Conservation (phyloP, 1,284 basidiomycete genomes). For the Ceratobasidium sp. region DNA sequence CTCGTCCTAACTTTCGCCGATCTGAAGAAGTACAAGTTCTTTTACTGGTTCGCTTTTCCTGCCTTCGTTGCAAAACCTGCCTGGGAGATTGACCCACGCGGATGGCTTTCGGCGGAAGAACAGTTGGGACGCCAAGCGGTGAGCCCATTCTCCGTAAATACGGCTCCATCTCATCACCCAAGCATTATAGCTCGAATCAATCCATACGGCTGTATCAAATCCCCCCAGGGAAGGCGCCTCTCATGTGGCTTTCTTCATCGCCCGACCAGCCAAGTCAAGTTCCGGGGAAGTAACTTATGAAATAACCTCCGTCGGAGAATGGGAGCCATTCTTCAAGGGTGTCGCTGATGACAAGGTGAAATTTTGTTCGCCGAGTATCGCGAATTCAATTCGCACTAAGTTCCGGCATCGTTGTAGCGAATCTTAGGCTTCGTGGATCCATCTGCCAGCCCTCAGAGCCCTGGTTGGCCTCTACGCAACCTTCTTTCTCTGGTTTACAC, state of each 20-base stretch:
- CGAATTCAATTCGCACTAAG: neutral
- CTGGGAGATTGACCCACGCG: slow-evolving; percentile 75
- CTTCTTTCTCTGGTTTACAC: slow-evolving; percentile 64
- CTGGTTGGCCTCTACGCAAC: slow-evolving; percentile 96
- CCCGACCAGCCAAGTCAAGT: slow-evolving; percentile 52
- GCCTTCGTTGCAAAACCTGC: slow-evolving; percentile 85
- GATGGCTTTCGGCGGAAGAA: slow-evolving; percentile 61
- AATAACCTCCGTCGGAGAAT: slow-evolving; percentile 64
- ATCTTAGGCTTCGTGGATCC: slow-evolving; percentile 85
- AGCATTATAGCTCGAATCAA: slow-evolving; percentile 15
- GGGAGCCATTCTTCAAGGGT: slow-evolving; percentile 61
- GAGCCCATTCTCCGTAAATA: slow-evolving; percentile 44
- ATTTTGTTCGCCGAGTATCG: neutral
- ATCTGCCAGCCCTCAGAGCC: slow-evolving; percentile 75
- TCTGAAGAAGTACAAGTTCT: slow-evolving; percentile 97
- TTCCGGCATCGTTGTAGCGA: slow-evolving; percentile 54
- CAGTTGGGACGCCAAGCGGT: slow-evolving; percentile 55
- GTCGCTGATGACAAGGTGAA: slow-evolving; percentile 56
- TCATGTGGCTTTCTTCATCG: slow-evolving; percentile 63
- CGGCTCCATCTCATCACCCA: neutral
- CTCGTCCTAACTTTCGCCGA: slow-evolving; percentile 93
- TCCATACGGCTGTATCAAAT: slow-evolving; percentile 24
- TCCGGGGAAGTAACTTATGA: slow-evolving; percentile 46
- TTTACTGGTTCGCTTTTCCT: slow-evolving; percentile 98
- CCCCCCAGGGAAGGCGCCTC: slow-evolving; percentile 14